Conservation (phyloP, 2,329 filamentous ascomycete species). For the Cladosporium oxysporum region DNA sequence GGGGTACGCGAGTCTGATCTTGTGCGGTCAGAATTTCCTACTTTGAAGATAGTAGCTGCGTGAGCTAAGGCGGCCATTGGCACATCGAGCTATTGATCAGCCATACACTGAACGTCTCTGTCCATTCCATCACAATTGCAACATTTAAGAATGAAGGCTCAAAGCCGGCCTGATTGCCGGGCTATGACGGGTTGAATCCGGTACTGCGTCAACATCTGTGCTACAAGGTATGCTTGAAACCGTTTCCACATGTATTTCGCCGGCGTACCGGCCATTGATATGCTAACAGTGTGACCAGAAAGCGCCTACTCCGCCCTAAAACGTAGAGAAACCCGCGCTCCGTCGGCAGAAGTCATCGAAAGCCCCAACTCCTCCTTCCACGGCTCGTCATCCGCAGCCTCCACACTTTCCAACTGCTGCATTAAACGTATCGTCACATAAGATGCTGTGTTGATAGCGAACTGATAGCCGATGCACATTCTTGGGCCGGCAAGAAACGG, state of each 20-base stretch:
- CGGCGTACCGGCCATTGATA: too few species aligned
- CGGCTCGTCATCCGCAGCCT: conserved; percentile 1
- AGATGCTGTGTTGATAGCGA: conserved; percentile 21
- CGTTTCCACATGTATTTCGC: too few species aligned
- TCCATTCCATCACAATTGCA: too few species aligned
- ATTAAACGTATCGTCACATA: conserved; percentile 22
- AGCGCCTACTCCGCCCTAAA: background rate
- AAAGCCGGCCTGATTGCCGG: too few species aligned
- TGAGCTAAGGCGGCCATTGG: too few species aligned
- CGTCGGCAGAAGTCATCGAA: conserved; percentile 16
- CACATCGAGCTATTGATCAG: too few species aligned
- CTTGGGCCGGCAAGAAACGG: conserved; percentile 23
- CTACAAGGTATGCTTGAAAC: too few species aligned
- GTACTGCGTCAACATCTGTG: too few species aligned
- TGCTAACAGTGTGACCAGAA: too few species aligned
- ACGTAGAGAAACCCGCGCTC: background rate
- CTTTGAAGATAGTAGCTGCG: background rate
- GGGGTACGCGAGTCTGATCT: background rate
- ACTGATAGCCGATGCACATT: conserved; percentile 24
- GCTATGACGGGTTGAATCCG: too few species aligned
- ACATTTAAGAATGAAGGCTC: too few species aligned
- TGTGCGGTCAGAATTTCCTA: background rate
- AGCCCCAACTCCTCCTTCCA: conserved; percentile 22
- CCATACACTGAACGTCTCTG: too few species aligned
- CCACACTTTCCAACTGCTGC: conserved; percentile 12